These are phyloP conservation scores for Rhododendron ferrugineum DNA, from an alignment of 148 eudicot genomes.

Conservation along the genomic window DNA sequence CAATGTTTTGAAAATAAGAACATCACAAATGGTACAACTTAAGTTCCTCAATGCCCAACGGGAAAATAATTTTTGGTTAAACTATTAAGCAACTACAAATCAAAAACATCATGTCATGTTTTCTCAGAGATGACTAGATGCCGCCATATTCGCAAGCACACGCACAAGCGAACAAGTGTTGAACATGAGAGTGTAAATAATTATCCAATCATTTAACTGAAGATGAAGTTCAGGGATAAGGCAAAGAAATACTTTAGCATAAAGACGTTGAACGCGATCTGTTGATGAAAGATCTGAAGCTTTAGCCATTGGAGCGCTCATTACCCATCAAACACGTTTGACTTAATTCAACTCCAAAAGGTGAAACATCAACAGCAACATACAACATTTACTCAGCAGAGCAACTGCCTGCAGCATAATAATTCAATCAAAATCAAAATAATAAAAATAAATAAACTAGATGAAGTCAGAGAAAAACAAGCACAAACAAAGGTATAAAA, in stretches of 20 bases:
- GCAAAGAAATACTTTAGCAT: conserved; percentile 44
- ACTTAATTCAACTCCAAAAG: conserved; percentile 14
- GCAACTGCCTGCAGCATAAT: background rate
- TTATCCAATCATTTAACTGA: background rate
- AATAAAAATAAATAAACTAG: background rate
- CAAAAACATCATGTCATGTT: background rate
- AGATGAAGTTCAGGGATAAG: background rate
- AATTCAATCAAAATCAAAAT: background rate
- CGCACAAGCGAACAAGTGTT: background rate
- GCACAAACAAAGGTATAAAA: background rate
- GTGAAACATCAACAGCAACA: conserved; percentile 16
- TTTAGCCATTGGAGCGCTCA: conserved; percentile 78
- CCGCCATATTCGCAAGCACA: background rate
- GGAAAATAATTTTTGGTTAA: background rate
- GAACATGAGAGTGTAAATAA: background rate
- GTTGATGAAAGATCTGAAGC: conserved; percentile 46
- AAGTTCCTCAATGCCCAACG: background rate
- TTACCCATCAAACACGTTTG: conserved; percentile 46
- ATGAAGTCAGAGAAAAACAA: background rate
- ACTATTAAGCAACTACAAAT: background rate
- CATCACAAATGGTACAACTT: background rate
- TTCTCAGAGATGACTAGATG: background rate
- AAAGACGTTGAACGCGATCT: conserved; percentile 61
- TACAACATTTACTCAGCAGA: conserved; percentile 13
- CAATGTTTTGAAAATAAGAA: background rate